phyloP scores from a whole-genome alignment of 2,329 filamentous ascomycete genomes.

The Colletotrichum plurivorum region DNA sequence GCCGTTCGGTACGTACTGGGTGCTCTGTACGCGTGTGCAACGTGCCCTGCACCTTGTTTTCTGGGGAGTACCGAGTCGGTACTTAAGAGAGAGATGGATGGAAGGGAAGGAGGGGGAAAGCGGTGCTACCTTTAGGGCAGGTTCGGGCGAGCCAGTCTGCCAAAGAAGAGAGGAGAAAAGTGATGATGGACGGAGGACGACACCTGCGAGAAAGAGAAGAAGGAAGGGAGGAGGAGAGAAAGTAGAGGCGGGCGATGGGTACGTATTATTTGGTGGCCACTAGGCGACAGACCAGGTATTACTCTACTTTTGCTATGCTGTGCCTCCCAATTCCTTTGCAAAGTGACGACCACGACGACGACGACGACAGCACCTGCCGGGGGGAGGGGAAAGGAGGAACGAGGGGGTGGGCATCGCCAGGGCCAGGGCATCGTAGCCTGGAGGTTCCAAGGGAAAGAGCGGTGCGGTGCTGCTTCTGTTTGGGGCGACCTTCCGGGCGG shows the following conservation, averaged over 20 bases:
- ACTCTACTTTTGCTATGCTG: background rate
- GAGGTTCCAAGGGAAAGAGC: slow-evolving; percentile 7
- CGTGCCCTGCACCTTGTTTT: background rate
- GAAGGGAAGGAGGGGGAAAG: slow-evolving; percentile 11
- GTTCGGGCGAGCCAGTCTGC: slow-evolving; percentile 29
- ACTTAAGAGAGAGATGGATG: background rate
- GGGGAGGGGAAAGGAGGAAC: background rate
- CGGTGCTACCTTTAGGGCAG: slow-evolving; percentile 30
- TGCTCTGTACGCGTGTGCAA: slow-evolving; percentile 15
- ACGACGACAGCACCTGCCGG: background rate
- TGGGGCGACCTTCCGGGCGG: background rate
- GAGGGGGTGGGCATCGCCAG: too few relatives aligned
- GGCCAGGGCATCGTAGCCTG: background rate
- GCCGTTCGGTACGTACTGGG: slow-evolving; percentile 29
- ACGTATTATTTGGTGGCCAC: slow-evolving; percentile 8
- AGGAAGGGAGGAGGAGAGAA: background rate
- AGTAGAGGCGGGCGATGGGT: slow-evolving; percentile 1
- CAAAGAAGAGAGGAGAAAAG: slow-evolving; percentile 22
- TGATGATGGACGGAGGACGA: slow-evolving; percentile 2
- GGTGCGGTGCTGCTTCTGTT: slow-evolving; percentile 10
- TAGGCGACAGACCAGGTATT: slow-evolving; percentile 21
- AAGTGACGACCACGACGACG: slow-evolving; percentile 14
- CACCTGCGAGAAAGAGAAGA: background rate
- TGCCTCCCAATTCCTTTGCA: background rate
- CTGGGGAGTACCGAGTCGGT: background rate